These are phyloP conservation scores for Sesbania bispinosa DNA, from an alignment of 306 rosid species.

Conservation along the genomic window DNA sequence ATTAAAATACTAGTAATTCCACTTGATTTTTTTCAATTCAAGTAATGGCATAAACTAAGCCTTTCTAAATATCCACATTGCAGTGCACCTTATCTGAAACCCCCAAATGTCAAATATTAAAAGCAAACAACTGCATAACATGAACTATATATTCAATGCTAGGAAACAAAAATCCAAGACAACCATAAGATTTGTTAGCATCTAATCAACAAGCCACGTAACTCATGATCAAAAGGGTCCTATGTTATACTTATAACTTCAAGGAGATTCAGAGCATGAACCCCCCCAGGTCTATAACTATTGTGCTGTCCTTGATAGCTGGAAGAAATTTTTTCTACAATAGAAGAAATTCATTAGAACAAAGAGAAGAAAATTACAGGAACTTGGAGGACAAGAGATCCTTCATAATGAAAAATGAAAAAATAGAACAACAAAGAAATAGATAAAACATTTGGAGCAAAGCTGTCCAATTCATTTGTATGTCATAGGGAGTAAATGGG, in stretches of 20 bases:
- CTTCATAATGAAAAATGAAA: not conserved
- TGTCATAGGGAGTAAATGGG: not conserved
- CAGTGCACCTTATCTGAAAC: not conserved
- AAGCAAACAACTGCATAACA: not conserved
- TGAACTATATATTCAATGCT: too few relatives aligned
- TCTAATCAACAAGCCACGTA: not conserved
- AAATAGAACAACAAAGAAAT: not conserved
- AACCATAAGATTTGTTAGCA: not conserved
- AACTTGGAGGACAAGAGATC: not conserved
- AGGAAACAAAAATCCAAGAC: not conserved
- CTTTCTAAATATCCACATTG: slow-evolving; percentile 6
- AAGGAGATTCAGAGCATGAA: not conserved
- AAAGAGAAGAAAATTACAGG: not conserved
- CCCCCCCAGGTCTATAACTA: not conserved
- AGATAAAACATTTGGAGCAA: not conserved
- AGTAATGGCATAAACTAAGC: not conserved
- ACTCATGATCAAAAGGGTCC: not conserved
- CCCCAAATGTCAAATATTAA: not conserved
- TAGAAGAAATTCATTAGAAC: not conserved
- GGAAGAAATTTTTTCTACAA: not conserved
- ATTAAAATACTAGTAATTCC: not conserved
- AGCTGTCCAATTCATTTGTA: not conserved
- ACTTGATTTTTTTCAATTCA: not conserved
- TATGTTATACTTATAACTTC: too few relatives aligned
- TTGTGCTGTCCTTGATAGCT: not conserved